Base-by-base conservation (phyloP, 192 early-diverging fungal genomes). In the Diversispora eburnea region DNA sequence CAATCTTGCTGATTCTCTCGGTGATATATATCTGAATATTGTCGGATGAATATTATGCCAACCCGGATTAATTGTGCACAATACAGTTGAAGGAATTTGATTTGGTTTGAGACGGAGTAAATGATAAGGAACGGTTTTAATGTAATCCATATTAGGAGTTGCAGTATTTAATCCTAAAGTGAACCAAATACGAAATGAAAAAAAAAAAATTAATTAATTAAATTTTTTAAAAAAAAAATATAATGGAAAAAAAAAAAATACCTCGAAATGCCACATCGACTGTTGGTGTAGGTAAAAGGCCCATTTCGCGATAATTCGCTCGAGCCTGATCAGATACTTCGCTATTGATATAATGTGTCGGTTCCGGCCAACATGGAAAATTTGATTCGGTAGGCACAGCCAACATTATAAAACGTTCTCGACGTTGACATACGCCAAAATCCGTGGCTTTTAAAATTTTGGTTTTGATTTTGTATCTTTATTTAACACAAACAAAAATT, bases 31-130 rank as follows among this genome's bases (percentile, higher is more conserved):
- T 20, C 57, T 19, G 22, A 22, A 58, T 58, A 20, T 20, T 5
- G 57, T 58, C 0, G 57, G 57, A 58, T 58, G 57, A 19, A 58
- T 58, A 8, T 58, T 58, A 58, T 58, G 6, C 57, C 57, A 58
- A 6, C 57, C 57, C 22, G 57, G 22, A 22, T 8, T 25, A 58
- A 58, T 58, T 19, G 57, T 22, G 8, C 57, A 58, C 57, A 58
- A 58, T 25, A 58, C 57, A 8, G 57, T 58, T 20, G n/a, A 22
- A 22, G 57, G 22, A 19, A 58, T 9, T 8, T 8, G 19, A 25
- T 58, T 9, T 19, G 9, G 6, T 22, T 8, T 58, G 5, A 58
- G 22, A 8, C 57, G n/a, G 0, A 7, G n/a, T 22, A 58, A 25
- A 58, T 58, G 57, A 22, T 25, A 19, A 9, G 57, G 57, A 22